phyloP scores from a whole-genome alignment of 2,329 filamentous ascomycete genomes.

The Purpureocillium takamizusanense region DNA sequence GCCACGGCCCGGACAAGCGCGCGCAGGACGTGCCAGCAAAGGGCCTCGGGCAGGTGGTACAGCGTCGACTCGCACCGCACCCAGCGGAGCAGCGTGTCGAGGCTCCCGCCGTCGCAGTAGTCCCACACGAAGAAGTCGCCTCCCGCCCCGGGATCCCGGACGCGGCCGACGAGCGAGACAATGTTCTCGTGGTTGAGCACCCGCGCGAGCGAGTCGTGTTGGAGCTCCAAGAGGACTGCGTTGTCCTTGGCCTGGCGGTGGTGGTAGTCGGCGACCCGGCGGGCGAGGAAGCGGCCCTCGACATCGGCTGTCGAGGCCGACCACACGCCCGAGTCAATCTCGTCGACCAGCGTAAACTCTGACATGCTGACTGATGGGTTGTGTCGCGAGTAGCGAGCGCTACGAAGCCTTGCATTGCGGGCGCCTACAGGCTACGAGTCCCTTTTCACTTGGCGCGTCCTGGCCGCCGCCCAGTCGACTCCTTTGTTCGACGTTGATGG shows the following conservation, averaged over 20 bases:
- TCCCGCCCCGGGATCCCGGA: slow-evolving; percentile 11
- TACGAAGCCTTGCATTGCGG: too few species aligned
- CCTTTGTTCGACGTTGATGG: too few species aligned
- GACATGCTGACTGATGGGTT: slow-evolving; percentile 3
- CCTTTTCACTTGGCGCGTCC: too few species aligned
- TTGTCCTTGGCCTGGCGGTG: slow-evolving; percentile 10
- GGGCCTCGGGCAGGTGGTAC: slow-evolving; percentile 37
- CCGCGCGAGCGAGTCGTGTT: slow-evolving; percentile 17
- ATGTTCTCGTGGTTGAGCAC: slow-evolving; percentile 42
- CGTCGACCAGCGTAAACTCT: slow-evolving; percentile 20
- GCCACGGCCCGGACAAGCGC: slow-evolving; percentile 38
- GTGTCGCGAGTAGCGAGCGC: too few species aligned
- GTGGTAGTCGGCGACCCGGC: slow-evolving; percentile 10
- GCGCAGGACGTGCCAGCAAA: slow-evolving; percentile 47
- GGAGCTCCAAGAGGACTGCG: slow-evolving; percentile 15
- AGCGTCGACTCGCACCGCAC: slow-evolving; percentile 8
- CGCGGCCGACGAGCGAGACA: slow-evolving; percentile 31
- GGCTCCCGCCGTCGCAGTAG: slow-evolving; percentile 40
- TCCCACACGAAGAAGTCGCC: slow-evolving; percentile 38
- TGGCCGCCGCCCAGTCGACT: too few species aligned
- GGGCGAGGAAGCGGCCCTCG: slow-evolving; percentile 24
- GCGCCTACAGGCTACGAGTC: too few species aligned
- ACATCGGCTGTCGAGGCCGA: slow-evolving; percentile 18
- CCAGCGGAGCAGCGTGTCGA: slow-evolving; percentile 30
- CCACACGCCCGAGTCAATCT: slow-evolving; percentile 18